Conservation (phyloP, 306 rosid species). For the Begonia loranthoides region DNA sequence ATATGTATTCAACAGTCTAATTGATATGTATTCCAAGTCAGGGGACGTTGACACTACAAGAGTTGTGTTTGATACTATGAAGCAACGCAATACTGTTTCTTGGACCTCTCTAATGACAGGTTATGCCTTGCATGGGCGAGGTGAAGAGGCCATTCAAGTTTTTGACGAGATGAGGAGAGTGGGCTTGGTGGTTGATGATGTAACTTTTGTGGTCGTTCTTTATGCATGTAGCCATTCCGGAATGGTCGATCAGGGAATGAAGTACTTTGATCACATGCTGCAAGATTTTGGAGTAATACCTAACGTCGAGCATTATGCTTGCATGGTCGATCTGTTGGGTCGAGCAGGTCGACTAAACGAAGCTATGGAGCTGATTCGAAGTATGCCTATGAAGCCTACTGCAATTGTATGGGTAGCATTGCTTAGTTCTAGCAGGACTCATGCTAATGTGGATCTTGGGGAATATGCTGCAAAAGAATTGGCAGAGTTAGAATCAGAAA, state of each 20-base stretch:
- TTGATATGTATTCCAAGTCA: constrained; percentile 81
- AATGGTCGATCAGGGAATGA: constrained; percentile 52
- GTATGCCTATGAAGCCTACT: constrained; percentile 63
- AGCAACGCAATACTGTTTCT: constrained; percentile 47
- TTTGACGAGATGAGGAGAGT: constrained; percentile 44
- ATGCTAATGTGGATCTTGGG: constrained; percentile 60
- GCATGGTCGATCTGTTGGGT: constrained; percentile 83
- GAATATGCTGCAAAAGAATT: constrained; percentile 56
- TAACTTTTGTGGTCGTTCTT: constrained; percentile 64
- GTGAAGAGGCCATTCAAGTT: constrained; percentile 57
- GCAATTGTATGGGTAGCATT: constrained; percentile 69
- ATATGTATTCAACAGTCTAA: constrained; percentile 62
- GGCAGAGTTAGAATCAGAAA: constrained; percentile 31
- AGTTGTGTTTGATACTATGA: constrained; percentile 45
- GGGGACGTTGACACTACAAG: constrained; percentile 70
- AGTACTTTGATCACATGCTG: constrained; percentile 48
- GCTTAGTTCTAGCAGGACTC: constrained; percentile 59
- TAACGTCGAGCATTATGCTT: constrained; percentile 69
- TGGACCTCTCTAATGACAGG: constrained; percentile 80
- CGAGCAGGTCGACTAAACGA: constrained; percentile 62
- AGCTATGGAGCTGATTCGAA: constrained; percentile 43
- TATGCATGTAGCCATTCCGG: constrained; percentile 89
- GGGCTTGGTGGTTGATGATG: constrained; percentile 44
- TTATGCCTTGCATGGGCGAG: constrained; percentile 78
- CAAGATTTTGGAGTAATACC: constrained; percentile 49